Percentiles rank a stretch among this genome's conserved stretches.
Conservation (phyloP, 2,329 filamentous ascomycete species). For the Penicillium sp. region DNA sequence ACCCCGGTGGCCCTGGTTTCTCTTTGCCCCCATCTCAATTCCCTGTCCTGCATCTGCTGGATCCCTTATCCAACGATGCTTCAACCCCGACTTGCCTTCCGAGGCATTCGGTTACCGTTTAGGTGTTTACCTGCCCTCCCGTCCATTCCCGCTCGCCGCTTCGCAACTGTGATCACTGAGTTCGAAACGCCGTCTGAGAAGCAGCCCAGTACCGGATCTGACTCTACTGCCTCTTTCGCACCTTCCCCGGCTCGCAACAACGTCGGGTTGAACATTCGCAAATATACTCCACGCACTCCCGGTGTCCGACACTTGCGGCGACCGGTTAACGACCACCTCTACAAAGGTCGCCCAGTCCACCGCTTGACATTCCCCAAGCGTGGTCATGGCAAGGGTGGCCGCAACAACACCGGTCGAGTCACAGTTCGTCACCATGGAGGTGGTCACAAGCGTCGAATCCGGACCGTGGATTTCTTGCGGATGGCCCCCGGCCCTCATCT, state of each 20-base stretch:
- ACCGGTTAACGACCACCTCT: conserved; percentile 92
- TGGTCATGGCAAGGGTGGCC: conserved; percentile 85
- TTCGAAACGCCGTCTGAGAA: conserved; percentile 29
- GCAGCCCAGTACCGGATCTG: conserved; percentile 35
- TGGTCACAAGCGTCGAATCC: conserved; percentile 84
- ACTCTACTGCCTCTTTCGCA: conserved; percentile 40
- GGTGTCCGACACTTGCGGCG: conserved; percentile 87
- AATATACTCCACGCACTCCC: conserved; percentile 89
- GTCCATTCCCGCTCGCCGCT: conserved; percentile 44
- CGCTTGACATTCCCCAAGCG: conserved; percentile 87
- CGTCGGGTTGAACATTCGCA: conserved; percentile 57
- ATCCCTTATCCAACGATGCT: conserved; percentile 50
- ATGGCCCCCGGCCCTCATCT: conserved; percentile 73
- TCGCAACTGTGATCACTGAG: conserved; percentile 48
- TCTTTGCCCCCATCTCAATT: neutral
- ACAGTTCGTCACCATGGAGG: conserved; percentile 90
- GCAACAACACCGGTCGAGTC: conserved; percentile 80
- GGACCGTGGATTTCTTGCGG: conserved; percentile 84
- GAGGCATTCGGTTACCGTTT: conserved; percentile 48
- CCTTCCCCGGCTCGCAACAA: conserved; percentile 45
- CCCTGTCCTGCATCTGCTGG: neutral
- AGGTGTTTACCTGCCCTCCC: conserved; percentile 43
- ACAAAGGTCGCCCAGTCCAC: conserved; percentile 82
- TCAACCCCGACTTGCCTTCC: conserved; percentile 60
- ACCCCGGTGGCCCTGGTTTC: neutral